These are phyloP conservation scores for Yamadazyma akitaensis DNA, from an alignment of 805 yeast species.

Conservation along the genomic window DNA sequence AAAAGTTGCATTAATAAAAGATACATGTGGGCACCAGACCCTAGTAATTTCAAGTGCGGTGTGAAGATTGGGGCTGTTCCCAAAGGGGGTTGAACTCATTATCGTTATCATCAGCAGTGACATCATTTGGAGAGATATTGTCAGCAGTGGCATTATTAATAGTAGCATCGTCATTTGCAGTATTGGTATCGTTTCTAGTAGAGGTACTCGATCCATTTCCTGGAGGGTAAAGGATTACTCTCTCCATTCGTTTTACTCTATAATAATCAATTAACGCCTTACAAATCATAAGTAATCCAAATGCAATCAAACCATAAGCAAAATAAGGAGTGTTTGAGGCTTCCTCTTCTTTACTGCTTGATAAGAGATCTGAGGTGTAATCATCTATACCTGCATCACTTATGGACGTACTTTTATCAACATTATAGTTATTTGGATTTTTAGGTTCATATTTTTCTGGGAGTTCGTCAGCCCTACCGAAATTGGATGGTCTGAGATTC, in stretches of 20 bases:
- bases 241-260: constrained; percentile 75
- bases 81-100: neutral
- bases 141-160: neutral
- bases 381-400: constrained; percentile 27
- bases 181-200: neutral
- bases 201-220: neutral
- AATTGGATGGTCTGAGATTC: constrained; percentile 36
- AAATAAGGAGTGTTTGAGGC: constrained; percentile 44
- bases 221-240: constrained; percentile 41
- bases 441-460: constrained; percentile 33
- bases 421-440: constrained; percentile 33
- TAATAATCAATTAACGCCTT: constrained; percentile 72
- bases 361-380: constrained; percentile 26
- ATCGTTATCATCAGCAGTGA: constrained; percentile 3
- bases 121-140: neutral
- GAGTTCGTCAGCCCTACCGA: constrained; percentile 33
- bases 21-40: neutral
- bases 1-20: neutral
- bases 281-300: constrained; percentile 63
- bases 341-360: constrained; percentile 10
- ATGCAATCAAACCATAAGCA: constrained; percentile 59
- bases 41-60: neutral
- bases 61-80: constrained; percentile 2
- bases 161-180: constrained; percentile 12
- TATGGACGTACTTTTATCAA: constrained; percentile 25